Evolutionary conservation across 2,329 filamentous ascomycete species (phyloP).

Genomic region (Epichloe sp.): DNA sequence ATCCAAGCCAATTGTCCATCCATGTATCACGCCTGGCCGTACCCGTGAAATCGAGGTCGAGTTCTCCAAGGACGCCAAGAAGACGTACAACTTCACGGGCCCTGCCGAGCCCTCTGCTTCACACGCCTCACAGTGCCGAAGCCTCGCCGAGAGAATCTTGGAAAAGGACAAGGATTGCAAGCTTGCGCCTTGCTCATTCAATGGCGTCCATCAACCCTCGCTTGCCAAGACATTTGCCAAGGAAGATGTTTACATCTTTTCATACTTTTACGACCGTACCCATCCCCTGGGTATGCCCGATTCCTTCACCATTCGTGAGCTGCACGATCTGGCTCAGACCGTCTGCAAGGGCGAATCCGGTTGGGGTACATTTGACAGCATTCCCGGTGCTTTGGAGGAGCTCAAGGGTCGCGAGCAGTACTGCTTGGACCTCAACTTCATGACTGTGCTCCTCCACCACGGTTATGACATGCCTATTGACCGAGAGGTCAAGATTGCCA

Average conservation of each 20-base stretch:
- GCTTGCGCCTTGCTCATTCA: constrained; percentile 92
- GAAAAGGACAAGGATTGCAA: constrained; percentile 74
- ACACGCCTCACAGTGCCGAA: constrained; percentile 84
- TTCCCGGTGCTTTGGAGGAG: constrained; percentile 69
- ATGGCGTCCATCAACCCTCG: constrained; percentile 87
- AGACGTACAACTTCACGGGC: constrained; percentile 78
- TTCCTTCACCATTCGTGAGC: constrained; percentile 81
- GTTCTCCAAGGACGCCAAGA: constrained; percentile 45
- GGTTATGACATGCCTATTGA: constrained; percentile 98
- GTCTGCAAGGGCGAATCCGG: constrained; percentile 68
- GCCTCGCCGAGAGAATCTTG: constrained; percentile 78
- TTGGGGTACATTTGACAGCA: constrained; percentile 70
- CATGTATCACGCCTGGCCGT: constrained; percentile 76
- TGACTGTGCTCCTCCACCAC: constrained; percentile 82
- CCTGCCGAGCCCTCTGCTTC: constrained; percentile 62
- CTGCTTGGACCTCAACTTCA: constrained; percentile 93
- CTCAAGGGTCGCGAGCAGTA: constrained; percentile 73
- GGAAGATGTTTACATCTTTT: constrained; percentile 93
- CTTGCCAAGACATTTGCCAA: constrained; percentile 81
- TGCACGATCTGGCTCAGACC: constrained; percentile 70
- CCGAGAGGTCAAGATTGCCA: constrained; percentile 91
- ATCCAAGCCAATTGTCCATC: constrained; percentile 59
- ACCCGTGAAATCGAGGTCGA: constrained; percentile 59
- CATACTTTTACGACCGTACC: constrained; percentile 95
- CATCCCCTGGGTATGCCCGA: constrained; percentile 96